Percentiles rank a stretch among this genome's conserved stretches.
phyloP scores from a whole-genome alignment of 2,329 filamentous ascomycete genomes.

The Chalara sp. region DNA sequence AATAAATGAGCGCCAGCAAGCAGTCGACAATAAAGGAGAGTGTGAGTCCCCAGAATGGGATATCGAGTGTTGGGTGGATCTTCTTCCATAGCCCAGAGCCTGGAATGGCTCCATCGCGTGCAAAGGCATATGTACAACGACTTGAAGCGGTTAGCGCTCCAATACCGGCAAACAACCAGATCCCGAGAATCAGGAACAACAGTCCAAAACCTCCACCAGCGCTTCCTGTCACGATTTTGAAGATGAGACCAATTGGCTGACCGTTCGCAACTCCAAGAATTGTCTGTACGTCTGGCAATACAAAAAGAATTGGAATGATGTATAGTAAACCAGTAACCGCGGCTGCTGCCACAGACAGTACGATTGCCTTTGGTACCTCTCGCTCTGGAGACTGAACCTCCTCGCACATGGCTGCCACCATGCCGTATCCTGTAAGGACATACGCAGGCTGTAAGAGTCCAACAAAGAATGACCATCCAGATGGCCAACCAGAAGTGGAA shows the following conservation, averaged over 20 bases:
- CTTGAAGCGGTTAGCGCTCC: slow-evolving; percentile 69
- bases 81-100: slow-evolving; percentile 59
- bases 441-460: slow-evolving; percentile 58
- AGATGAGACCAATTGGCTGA: slow-evolving; percentile 69
- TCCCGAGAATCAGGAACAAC: slow-evolving; percentile 69
- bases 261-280: slow-evolving; percentile 62
- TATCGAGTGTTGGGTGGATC: slow-evolving; percentile 58
- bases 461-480: slow-evolving; percentile 67
- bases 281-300: slow-evolving; percentile 59
- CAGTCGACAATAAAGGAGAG: slow-evolving; percentile 64
- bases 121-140: slow-evolving; percentile 70
- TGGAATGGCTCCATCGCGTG: slow-evolving; percentile 68
- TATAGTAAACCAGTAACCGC: slow-evolving; percentile 61
- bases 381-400: slow-evolving; percentile 63
- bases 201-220: slow-evolving; percentile 66
- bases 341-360: slow-evolving; percentile 60
- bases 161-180: slow-evolving; percentile 70
- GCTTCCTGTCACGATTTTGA: slow-evolving; percentile 59
- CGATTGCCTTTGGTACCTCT: slow-evolving; percentile 66
- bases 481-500: slow-evolving; percentile 56
- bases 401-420: slow-evolving; percentile 68
- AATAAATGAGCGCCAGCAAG: slow-evolving; percentile 71
- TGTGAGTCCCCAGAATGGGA: slow-evolving; percentile 63
- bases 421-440: slow-evolving; percentile 59
- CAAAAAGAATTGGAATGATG: slow-evolving; percentile 68